Evolutionary conservation across 2,329 filamentous ascomycete genomes (phyloP).

Genomic region (Neophaeococcomyces aloes): DNA sequence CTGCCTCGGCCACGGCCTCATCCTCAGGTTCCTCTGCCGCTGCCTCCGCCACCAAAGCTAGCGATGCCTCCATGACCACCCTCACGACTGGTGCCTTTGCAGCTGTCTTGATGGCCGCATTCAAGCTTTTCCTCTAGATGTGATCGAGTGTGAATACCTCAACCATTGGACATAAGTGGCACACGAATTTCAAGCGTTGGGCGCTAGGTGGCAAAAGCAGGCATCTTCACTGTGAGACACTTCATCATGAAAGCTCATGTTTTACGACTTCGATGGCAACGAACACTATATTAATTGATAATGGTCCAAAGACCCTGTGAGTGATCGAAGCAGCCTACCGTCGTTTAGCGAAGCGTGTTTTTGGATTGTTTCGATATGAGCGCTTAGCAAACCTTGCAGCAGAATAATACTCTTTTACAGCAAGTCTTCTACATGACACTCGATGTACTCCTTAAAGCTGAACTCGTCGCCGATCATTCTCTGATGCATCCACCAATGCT

Average conservation of each 20-base stretch:
- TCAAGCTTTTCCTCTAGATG: constrained; percentile 48
- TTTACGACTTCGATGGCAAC: not conserved
- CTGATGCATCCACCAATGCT: too few relatives aligned
- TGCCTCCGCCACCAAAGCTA: constrained; percentile 24
- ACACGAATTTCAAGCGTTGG: not conserved
- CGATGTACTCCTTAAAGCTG: too few relatives aligned
- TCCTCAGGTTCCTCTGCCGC: constrained; percentile 24
- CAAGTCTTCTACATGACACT: not conserved
- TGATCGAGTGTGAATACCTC: not conserved
- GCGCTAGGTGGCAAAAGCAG: not conserved
- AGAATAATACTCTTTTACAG: not conserved
- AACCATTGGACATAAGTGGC: constrained; percentile 4
- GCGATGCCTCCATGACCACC: constrained; percentile 39
- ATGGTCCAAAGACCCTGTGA: not conserved
- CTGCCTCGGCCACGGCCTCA: too few relatives aligned
- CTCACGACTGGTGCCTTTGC: constrained; percentile 44
- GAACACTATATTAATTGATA: constrained; percentile 7
- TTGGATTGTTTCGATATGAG: not conserved
- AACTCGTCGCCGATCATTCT: too few relatives aligned
- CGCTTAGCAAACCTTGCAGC: not conserved
- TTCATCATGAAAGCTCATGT: not conserved
- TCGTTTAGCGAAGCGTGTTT: constrained; percentile 7
- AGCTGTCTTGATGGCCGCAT: constrained; percentile 44
- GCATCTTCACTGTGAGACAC: not conserved
- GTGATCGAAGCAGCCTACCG: not conserved